Base-by-base conservation (phyloP, 2,329 filamentous ascomycete species). In the Alternaria postmessia region DNA sequence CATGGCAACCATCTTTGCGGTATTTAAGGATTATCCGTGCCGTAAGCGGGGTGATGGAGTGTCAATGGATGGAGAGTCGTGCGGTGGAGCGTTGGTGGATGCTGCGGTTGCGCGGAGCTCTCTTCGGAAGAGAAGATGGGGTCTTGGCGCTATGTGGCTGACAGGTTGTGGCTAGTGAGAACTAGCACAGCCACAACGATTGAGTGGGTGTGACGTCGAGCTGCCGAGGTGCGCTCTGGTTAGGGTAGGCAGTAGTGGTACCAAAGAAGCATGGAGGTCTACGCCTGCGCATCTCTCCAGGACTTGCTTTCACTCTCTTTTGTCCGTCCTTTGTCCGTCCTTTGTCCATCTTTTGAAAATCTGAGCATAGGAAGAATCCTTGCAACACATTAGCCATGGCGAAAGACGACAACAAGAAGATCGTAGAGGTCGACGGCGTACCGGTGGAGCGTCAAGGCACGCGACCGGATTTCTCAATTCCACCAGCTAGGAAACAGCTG, bases 401-500 rank as follows among this genome's bases (percentile, higher is more conserved):
- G 28, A 80, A 78, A 66, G 72, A 78, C 64, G 66, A 30, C 30
- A 59, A 78, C 53, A 72, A 73, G 54, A 63, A 51, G 38, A 57
- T 65, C 1, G 63, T 69, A 36, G 69, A 73, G 56, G 57, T 77
- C 34, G 67, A 75, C 36, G 77, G 77, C 39, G 79, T 84, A 39
- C 76, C 79, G 14, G 80, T 74, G 66, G 75, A 79, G 57, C 79
- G 82, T 54, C 64, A 70, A 46, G 81, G 82, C 64, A 69, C 79
- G 9, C 76, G 80, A 44, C 83, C 83, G 4, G 82, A 84, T 69
- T 83, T 82, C 75, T 79, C 78, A 12, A 69, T 80, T 64, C 82
- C 80, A 18, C 76, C 83, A n/a, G 78, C 84, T 46, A 79, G 82
- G 57, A 81, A 82, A 69, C 81, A 80, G 62, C 82, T 89, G 14